These are phyloP conservation scores for Globisporangium mamillatum DNA, from an alignment of 352 stramenopile species.

Conservation along the genomic window DNA sequence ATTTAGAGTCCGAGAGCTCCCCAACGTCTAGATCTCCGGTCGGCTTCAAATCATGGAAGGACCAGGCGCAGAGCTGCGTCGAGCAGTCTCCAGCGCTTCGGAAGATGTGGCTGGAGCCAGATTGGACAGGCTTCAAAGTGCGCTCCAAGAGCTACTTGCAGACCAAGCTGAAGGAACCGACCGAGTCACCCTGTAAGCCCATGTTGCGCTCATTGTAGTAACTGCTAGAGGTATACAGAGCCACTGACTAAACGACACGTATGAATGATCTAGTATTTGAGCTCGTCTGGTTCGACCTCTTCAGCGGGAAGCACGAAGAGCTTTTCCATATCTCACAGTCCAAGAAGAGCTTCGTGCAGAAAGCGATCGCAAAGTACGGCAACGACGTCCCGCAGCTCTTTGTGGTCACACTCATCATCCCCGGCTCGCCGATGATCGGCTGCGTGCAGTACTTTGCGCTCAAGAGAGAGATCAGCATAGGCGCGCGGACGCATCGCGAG, in stretches of 20 bases:
- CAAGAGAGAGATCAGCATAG: slow-evolving; percentile 26
- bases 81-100: slow-evolving; percentile 44
- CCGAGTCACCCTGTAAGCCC: slow-evolving; percentile 59
- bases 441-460: slow-evolving; percentile 77
- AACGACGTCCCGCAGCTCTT: slow-evolving; percentile 72
- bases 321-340: slow-evolving; percentile 66
- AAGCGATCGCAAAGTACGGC: slow-evolving; percentile 57
- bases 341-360: slow-evolving; percentile 68
- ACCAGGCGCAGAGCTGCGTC: slow-evolving; percentile 36
- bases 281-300: slow-evolving; percentile 81
- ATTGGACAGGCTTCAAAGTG: slow-evolving; percentile 60
- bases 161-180: slow-evolving; percentile 56
- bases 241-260: no score
- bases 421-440: slow-evolving; percentile 58
- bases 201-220: no score
- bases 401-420: slow-evolving; percentile 70
- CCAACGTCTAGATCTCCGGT: slow-evolving; percentile 27
- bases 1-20: slow-evolving; percentile 12
- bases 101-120: slow-evolving; percentile 75
- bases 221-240: no score
- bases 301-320: slow-evolving; percentile 62
- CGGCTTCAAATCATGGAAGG: slow-evolving; percentile 43
- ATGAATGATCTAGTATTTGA: slow-evolving; percentile 56
- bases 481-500: slow-evolving; percentile 21
- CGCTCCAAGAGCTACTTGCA: slow-evolving; percentile 72